Evolutionary conservation across 139 green algal genomes (phyloP).

Genomic region (Chlamydomonas sphaeroides): DNA sequence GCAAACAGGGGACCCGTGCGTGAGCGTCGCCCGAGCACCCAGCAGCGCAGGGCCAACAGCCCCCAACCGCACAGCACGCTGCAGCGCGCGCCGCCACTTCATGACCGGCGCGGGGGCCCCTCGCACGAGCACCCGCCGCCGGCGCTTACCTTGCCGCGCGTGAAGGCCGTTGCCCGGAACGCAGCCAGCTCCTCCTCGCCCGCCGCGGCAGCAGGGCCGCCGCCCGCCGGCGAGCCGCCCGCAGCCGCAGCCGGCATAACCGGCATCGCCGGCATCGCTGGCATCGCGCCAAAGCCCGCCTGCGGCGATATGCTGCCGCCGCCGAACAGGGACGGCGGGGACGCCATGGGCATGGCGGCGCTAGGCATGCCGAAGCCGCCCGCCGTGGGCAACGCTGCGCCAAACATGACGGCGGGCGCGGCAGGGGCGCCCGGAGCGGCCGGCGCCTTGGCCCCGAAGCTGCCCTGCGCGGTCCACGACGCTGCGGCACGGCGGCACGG

Average conservation of each 20-base stretch:
- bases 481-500: not conserved
- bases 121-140: not conserved
- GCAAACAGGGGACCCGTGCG: too few relatives aligned
- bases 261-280: too few relatives aligned
- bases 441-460: conserved; percentile 1
- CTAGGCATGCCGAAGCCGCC: too few relatives aligned
- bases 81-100: too few relatives aligned
- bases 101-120: too few relatives aligned
- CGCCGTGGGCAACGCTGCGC: not conserved
- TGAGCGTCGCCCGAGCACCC: too few relatives aligned
- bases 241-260: not conserved
- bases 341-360: too few relatives aligned
- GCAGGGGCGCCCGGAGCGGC: not conserved
- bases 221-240: not conserved
- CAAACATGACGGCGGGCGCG: conserved; percentile 5
- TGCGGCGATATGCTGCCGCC: too few relatives aligned
- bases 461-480: conserved; percentile 2
- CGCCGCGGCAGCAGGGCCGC: not conserved
- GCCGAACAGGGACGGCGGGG: too few relatives aligned
- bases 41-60: too few relatives aligned
- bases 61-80: too few relatives aligned
- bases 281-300: too few relatives aligned
- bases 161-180: not conserved
- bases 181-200: not conserved
- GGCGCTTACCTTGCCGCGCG: conserved; percentile 1